Conservation (phyloP, 1,284 basidiomycete species). For the Vanrija pseudolonga region DNA sequence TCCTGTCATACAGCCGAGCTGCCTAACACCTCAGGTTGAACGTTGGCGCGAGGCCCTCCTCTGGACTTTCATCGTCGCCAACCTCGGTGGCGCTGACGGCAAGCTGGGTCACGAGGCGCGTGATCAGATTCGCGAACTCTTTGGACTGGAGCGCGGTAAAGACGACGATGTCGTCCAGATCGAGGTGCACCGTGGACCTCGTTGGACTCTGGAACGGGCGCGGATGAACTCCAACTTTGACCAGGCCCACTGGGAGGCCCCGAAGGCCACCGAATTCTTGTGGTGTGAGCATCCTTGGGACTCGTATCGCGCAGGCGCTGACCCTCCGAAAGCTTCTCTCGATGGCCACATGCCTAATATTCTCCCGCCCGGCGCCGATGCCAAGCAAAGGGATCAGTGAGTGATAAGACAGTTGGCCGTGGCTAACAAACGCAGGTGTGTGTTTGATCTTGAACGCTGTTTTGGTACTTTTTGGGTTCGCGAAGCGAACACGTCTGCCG, state of each 20-base stretch:
- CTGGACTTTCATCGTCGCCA: constrained; percentile 44
- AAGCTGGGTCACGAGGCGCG: constrained; percentile 32
- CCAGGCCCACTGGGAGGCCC: constrained; percentile 37
- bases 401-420: background rate
- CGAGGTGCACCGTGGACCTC: constrained; percentile 36
- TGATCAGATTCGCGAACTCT: constrained; percentile 27
- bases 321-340: constrained; percentile 30
- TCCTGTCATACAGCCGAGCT: background rate
- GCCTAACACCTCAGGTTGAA: constrained; percentile 28
- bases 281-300: constrained; percentile 26
- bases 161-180: constrained; percentile 37
- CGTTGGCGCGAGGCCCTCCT: constrained; percentile 47
- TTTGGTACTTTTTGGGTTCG: constrained; percentile 45
- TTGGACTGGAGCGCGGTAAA: constrained; percentile 20
- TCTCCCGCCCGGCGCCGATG: constrained; percentile 14
- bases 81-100: constrained; percentile 28
- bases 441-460: constrained; percentile 43
- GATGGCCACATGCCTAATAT: constrained; percentile 44
- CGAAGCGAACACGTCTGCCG: constrained; percentile 28
- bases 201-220: constrained; percentile 34
- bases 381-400: constrained; percentile 18
- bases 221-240: constrained; percentile 27
- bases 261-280: constrained; percentile 35
- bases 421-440: constrained; percentile 22
- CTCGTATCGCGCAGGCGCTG: background rate